These are phyloP conservation scores for Miscanthus lutarioriparius DNA, from an alignment of 176 grass and related monocot species.

Conservation along the genomic window DNA sequence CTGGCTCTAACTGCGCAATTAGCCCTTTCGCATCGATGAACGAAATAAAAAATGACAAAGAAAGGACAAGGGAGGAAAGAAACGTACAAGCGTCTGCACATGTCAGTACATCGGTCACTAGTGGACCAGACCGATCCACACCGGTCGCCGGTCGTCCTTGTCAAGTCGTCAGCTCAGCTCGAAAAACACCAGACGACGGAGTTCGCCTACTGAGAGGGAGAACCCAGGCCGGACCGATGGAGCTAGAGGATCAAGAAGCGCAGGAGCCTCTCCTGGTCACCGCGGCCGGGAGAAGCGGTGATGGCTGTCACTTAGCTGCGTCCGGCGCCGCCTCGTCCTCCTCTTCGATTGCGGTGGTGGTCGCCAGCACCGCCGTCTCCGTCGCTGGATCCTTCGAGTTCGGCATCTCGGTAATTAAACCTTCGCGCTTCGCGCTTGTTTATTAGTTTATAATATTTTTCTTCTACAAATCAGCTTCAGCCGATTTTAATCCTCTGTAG, in stretches of 20 bases:
- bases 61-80: background rate
- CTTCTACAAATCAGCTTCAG: too few species aligned
- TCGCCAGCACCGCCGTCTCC: constrained; percentile 53
- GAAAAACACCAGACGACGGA: background rate
- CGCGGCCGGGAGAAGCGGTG: background rate
- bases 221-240: background rate
- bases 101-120: background rate
- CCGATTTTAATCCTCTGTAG: too few species aligned
- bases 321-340: background rate
- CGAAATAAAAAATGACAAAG: background rate
- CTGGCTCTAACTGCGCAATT: too few species aligned
- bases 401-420: constrained; percentile 47
- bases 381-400: constrained; percentile 70
- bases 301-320: background rate
- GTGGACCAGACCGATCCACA: background rate
- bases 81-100: background rate
- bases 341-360: constrained; percentile 40
- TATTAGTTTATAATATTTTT: too few species aligned
- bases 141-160: background rate
- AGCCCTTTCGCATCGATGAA: background rate
- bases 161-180: background rate
- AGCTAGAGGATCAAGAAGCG: constrained; percentile 20
- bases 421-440: too few species aligned
- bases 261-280: constrained; percentile 19
- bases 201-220: background rate